phyloP scores from a whole-genome alignment of 169 alveolate genomes.

The Plasmodium vinckei region DNA sequence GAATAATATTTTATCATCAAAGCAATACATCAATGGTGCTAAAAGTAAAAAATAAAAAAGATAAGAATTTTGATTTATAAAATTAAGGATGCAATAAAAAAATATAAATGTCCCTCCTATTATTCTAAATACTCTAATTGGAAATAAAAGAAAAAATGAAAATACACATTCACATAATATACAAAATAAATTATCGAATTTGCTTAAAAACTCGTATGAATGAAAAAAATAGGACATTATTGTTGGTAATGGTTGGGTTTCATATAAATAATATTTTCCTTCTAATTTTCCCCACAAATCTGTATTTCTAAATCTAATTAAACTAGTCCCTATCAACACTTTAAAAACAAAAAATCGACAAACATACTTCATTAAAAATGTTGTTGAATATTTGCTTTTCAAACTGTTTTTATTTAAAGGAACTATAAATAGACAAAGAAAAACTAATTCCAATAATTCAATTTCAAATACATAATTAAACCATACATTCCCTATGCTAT shows the following conservation, averaged over 20 bases:
- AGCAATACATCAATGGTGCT: slow-evolving; percentile 70
- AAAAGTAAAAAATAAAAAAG: slow-evolving; percentile 39
- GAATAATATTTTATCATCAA: slow-evolving; percentile 48
- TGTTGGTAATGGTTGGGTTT: slow-evolving; percentile 59
- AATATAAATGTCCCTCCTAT: slow-evolving; percentile 35
- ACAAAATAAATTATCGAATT: slow-evolving; percentile 59
- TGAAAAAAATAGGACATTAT: slow-evolving; percentile 17
- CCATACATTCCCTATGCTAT: slow-evolving; percentile 63
- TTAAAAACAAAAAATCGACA: slow-evolving; percentile 54
- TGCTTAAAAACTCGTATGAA: neutral
- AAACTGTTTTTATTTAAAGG: slow-evolving; percentile 20
- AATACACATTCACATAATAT: slow-evolving; percentile 49
- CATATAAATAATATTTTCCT: slow-evolving; percentile 58
- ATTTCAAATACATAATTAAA: slow-evolving; percentile 35
- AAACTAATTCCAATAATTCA: slow-evolving; percentile 31
- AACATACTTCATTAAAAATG: slow-evolving; percentile 11
- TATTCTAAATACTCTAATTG: slow-evolving; percentile 45
- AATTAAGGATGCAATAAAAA: slow-evolving; percentile 43
- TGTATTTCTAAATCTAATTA: slow-evolving; percentile 31
- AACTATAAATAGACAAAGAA: slow-evolving; percentile 17
- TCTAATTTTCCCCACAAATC: slow-evolving; percentile 42
- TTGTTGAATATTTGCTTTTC: slow-evolving; percentile 16
- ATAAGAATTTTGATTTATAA: slow-evolving; percentile 38
- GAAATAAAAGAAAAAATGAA: slow-evolving; percentile 54
- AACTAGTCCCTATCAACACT: slow-evolving; percentile 45